These are phyloP conservation scores for Ziziphus jujuba DNA, from an alignment of 306 rosid genomes.

Conservation along the genomic window DNA sequence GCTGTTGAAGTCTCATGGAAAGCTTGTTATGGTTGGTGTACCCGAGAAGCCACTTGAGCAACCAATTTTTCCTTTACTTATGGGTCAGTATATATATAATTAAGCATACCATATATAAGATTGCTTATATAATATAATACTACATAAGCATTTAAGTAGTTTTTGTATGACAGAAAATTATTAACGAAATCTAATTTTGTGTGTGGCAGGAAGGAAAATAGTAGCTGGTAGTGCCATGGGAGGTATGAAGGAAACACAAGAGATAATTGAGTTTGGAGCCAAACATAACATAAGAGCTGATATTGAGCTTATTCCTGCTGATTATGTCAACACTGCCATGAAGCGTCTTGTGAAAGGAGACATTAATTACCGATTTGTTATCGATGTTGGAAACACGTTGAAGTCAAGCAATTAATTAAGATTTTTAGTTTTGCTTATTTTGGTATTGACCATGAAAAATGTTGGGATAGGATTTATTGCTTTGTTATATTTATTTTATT, in stretches of 20 bases:
- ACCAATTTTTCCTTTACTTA: conserved; percentile 28
- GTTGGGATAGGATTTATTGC: too few relatives aligned
- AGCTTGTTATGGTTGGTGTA: conserved; percentile 41
- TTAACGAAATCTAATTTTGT: too few relatives aligned
- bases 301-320: conserved; percentile 29
- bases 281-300: conserved; percentile 30
- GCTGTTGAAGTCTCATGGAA: conserved; percentile 35
- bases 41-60: conserved; percentile 28
- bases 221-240: conserved; percentile 46
- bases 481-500: too few relatives aligned
- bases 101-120: too few relatives aligned
- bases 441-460: too few relatives aligned
- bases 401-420: too few relatives aligned
- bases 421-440: too few relatives aligned
- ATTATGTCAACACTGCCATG: conserved; percentile 8
- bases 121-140: too few relatives aligned
- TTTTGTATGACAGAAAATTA: too few relatives aligned
- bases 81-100: conserved; percentile 27
- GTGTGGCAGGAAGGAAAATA: conserved; percentile 35
- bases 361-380: conserved; percentile 44
- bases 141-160: too few relatives aligned
- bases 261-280: conserved; percentile 38
- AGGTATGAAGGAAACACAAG: conserved; percentile 54
- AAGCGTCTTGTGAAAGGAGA: conserved; percentile 33
- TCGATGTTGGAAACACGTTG: conserved; percentile 39